These are phyloP conservation scores for Rubroshorea leprosula DNA, from an alignment of 345 rosid species.

Conservation along the genomic window DNA sequence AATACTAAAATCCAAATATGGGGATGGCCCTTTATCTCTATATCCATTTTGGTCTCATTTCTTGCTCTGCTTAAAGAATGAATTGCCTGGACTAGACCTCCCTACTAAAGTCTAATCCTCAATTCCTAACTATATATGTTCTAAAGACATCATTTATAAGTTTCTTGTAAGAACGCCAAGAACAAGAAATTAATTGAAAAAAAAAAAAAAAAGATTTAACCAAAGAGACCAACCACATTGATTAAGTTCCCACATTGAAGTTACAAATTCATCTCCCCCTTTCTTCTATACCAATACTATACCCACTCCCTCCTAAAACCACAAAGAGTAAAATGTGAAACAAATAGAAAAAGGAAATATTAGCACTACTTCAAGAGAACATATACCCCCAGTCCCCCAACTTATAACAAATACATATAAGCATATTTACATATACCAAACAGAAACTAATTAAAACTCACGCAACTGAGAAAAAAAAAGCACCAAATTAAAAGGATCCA, in stretches of 20 bases:
- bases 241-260: constrained; percentile 16
- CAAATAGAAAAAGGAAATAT: constrained; percentile 8
- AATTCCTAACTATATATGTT: too few species aligned
- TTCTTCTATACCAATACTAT: constrained; percentile 32
- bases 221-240: neutral
- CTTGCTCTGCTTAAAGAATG: neutral
- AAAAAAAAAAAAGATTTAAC: neutral
- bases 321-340: constrained; percentile 11
- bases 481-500: constrained; percentile 18
- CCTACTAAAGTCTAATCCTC: neutral
- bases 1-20: constrained; percentile 16
- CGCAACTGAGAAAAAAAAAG: constrained; percentile 33
- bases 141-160: too few species aligned
- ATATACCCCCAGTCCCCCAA: constrained; percentile 26
- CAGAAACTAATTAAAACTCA: constrained; percentile 21
- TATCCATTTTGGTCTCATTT: neutral
- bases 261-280: constrained; percentile 34
- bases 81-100: neutral
- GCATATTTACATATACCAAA: constrained; percentile 22
- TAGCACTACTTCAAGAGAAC: constrained; percentile 5
- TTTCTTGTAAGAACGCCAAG: neutral
- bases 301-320: constrained; percentile 25
- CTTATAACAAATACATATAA: constrained; percentile 17
- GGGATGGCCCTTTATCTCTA: neutral
- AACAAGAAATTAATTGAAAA: neutral